These are phyloP conservation scores for Barnettozyma hawaiiensis DNA, from an alignment of 1,139 yeast species.

Conservation along the genomic window DNA sequence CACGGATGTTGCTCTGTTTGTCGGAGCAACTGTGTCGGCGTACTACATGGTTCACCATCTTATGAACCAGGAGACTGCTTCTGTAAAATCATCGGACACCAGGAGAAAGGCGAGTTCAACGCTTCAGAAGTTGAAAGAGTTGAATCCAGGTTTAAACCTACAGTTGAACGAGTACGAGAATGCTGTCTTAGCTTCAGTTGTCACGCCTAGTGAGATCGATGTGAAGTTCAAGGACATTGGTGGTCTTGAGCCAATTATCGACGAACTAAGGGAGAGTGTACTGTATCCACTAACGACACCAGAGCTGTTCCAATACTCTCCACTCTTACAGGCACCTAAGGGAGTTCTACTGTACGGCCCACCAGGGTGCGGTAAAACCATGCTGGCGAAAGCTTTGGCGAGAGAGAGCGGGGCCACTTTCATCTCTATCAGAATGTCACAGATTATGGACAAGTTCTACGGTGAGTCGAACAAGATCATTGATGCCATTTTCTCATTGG, in stretches of 20 bases:
- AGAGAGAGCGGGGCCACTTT: slow-evolving; percentile 93
- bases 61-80: slow-evolving; percentile 48
- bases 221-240: slow-evolving; percentile 80
- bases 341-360: slow-evolving; percentile 98
- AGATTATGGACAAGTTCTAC: slow-evolving; percentile 96
- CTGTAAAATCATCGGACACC: slow-evolving; percentile 55
- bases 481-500: slow-evolving; percentile 88
- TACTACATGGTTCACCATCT: slow-evolving; percentile 64
- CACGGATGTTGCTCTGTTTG: slow-evolving; percentile 63
- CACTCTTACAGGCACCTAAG: slow-evolving; percentile 80
- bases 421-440: slow-evolving; percentile 87
- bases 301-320: slow-evolving; percentile 55
- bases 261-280: slow-evolving; percentile 82
- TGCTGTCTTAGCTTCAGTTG: slow-evolving; percentile 66
- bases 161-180: slow-evolving; percentile 74
- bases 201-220: slow-evolving; percentile 76
- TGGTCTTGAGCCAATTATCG: slow-evolving; percentile 76
- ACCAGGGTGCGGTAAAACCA: slow-evolving; percentile 98
- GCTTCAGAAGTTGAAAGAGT: slow-evolving; percentile 49
- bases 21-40: slow-evolving; percentile 80
- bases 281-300: slow-evolving; percentile 82
- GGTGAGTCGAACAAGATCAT: slow-evolving; percentile 95
- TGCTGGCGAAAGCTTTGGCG: slow-evolving; percentile 99
- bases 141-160: slow-evolving; percentile 54
- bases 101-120: slow-evolving; percentile 63